Conservation (phyloP, 148 eudicot species). For the Nepenthes gracilis region DNA sequence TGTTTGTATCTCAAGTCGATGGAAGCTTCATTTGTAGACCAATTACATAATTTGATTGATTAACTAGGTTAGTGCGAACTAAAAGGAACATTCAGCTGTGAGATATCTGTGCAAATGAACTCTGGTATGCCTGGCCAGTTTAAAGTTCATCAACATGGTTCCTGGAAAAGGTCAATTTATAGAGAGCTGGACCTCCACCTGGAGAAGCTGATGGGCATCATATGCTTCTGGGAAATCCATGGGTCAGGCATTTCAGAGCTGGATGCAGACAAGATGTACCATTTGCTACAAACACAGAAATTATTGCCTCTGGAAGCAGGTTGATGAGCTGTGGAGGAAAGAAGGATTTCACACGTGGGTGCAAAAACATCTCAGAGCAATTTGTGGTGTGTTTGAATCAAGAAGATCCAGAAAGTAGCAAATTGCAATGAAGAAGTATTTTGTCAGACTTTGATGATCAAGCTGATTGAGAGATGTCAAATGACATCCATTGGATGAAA, state of each 20-base stretch:
- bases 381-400: slow-evolving; percentile 14
- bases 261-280: slow-evolving; percentile 13
- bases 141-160: slow-evolving; percentile 49
- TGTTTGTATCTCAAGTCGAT: slow-evolving; percentile 74
- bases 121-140: slow-evolving; percentile 33
- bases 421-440: slow-evolving; percentile 34
- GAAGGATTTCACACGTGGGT: slow-evolving; percentile 15
- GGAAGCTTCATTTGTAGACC: slow-evolving; percentile 81
- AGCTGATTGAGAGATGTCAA: slow-evolving; percentile 19
- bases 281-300: slow-evolving; percentile 3
- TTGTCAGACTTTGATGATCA: slow-evolving; percentile 69
- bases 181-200: slow-evolving; percentile 22
- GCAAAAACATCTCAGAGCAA: slow-evolving; percentile 2
- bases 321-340: slow-evolving; percentile 8
- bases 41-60: slow-evolving; percentile 52
- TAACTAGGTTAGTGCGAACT: slow-evolving; percentile 22
- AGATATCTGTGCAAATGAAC: slow-evolving; percentile 15
- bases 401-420: slow-evolving; percentile 22
- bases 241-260: slow-evolving; percentile 49
- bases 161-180: slow-evolving; percentile 37
- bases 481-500: slow-evolving; percentile 15
- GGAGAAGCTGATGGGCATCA: slow-evolving; percentile 18
- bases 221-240: slow-evolving; percentile 31
- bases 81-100: slow-evolving; percentile 15
- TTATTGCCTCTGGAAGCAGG: slow-evolving; percentile 13